phyloP scores from a whole-genome alignment of 1,284 basidiomycete species.

The Sanghuangporus sanghuang region DNA sequence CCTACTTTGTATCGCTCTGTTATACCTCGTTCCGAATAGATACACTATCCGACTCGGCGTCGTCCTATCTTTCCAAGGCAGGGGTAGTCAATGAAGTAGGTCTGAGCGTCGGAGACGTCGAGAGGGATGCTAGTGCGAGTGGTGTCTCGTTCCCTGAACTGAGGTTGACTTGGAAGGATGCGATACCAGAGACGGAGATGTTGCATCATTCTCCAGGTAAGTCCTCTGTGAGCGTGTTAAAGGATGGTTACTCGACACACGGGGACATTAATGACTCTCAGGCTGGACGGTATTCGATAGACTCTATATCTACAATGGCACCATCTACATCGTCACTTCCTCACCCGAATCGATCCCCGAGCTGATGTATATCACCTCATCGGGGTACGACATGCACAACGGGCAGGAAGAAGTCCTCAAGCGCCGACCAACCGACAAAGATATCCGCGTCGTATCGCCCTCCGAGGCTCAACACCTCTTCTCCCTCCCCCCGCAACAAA shows the following conservation, averaged over 20 bases:
- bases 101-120: not conserved
- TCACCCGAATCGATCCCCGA: slow-evolving; percentile 50
- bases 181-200: slow-evolving; percentile 16
- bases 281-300: slow-evolving; percentile 78
- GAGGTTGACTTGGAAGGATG: slow-evolving; percentile 12
- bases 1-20: not conserved
- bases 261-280: not conserved
- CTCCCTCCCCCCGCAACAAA: slow-evolving; percentile 4
- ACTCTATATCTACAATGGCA: slow-evolving; percentile 71
- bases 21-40: not conserved
- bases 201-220: slow-evolving; percentile 14
- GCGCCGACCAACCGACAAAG: slow-evolving; percentile 66
- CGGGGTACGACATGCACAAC: slow-evolving; percentile 38
- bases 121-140: not conserved
- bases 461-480: slow-evolving; percentile 65
- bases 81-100: not conserved
- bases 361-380: slow-evolving; percentile 51
- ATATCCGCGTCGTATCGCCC: slow-evolving; percentile 71
- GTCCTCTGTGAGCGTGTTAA: not conserved
- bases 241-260: not conserved
- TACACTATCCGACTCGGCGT: not conserved
- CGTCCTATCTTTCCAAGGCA: not conserved
- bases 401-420: slow-evolving; percentile 33
- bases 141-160: slow-evolving; percentile 7
- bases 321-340: slow-evolving; percentile 68